Base-by-base conservation (phyloP, 176 grass and related monocot species). In the Oryza rufipogon region DNA sequence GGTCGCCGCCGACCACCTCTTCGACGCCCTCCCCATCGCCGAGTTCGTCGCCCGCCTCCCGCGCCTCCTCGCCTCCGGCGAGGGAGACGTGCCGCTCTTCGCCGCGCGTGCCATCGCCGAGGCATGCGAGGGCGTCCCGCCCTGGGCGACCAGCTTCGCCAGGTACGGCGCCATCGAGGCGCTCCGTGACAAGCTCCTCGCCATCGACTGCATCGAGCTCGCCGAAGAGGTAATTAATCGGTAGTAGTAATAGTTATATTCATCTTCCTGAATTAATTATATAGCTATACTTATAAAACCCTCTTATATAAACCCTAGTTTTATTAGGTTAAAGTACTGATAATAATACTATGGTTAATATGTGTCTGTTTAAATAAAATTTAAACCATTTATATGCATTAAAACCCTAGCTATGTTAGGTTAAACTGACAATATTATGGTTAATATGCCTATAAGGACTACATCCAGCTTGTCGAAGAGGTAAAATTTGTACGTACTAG, bases 381-480 rank as follows among this genome's bases (percentile, higher is more conserved):
- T 32, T 2, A 32, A 32, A 32, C 28, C 28, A 28, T 28, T 28
- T 28, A 32, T 32, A 32, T 32, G 30, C 30, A 32, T 32, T 32
- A 32, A 32, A 32, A 32, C 2, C 30, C 2, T 32, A 32, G 30
- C 30, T 32, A 32, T 32, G 30, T 32, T 32, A 32, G 30, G 30
- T 32, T 32, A 32, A 32, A 32, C 2, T 32, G 30, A 32, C 2
- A 3, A 32, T 32, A 32, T 32, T 32, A 32, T 32, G 30, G 30
- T 32, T 32, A 2, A 32, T 32, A 32, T 32, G 30, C 30, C 2
- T 32, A 32, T 32, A 32, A 32, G 30, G 77, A 89, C n/a, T 52
- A 15, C 84, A 72, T 92, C 15, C 84, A 92, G 8, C 80, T 92
- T 71, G 91, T 87, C 41, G 87, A 92, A 11, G 76, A 89, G 87